phyloP scores from a whole-genome alignment of 1,284 basidiomycete genomes.

The Ceratobasidium sp. region DNA sequence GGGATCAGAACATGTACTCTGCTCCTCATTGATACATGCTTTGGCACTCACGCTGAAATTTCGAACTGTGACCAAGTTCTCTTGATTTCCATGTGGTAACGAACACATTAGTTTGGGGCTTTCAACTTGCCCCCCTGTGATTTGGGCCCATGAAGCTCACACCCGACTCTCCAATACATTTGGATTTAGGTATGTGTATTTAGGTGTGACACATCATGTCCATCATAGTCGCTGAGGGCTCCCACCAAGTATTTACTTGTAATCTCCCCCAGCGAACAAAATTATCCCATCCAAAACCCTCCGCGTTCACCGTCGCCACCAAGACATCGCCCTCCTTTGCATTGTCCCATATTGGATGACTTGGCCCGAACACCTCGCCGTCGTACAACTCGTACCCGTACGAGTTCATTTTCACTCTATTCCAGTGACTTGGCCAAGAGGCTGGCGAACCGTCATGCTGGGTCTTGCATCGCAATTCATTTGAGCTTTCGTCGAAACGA shows the following conservation, averaged over 20 bases:
- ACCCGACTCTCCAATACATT: no score
- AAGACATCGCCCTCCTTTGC: not conserved
- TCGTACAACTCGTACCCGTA: not conserved
- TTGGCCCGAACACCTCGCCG: not conserved
- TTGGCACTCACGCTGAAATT: no score
- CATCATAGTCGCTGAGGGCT: constrained; percentile 10
- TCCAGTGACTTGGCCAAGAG: not conserved
- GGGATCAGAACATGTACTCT: no score
- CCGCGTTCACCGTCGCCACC: not conserved
- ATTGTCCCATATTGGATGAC: constrained; percentile 8
- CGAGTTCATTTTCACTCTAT: no score
- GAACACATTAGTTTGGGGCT: no score
- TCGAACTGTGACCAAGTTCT: no score
- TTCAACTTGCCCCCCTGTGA: no score
- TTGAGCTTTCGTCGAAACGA: not conserved
- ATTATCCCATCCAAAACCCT: not conserved
- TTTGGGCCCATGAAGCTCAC: no score
- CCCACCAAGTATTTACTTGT: constrained; percentile 3
- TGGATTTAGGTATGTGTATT: no score
- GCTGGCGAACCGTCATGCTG: not conserved
- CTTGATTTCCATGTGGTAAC: no score
- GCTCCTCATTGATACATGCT: no score
- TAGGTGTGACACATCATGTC: not conserved
- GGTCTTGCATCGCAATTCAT: not conserved
- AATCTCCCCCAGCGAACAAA: not conserved